Base-by-base conservation (phyloP, 1,139 yeast species). In the Saccharomyces hybrid region DNA sequence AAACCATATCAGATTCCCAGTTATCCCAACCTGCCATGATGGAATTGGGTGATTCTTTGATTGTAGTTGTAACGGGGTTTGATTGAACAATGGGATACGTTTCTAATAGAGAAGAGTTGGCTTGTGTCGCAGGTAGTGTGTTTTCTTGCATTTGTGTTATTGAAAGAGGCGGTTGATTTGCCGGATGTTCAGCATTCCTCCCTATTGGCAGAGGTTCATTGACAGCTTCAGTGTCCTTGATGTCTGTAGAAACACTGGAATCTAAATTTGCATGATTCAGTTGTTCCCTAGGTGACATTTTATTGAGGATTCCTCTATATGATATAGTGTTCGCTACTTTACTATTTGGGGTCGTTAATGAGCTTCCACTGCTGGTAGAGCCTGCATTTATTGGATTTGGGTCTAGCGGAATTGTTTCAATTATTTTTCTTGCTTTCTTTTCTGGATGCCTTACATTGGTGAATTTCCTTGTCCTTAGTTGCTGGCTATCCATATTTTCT, bases 351-450 rank as follows among this genome's bases (percentile, higher is more conserved):
- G 63, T 54, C 1, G 61, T 57, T 2, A 59, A 54, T 26, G 57
- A 58, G 31, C 63, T 60, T 56, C 64, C 56, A 53, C 61, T 58
- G 54, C 60, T 57, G 6, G 59, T 59, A 32, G 52, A 57, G 13
- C 67, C 59, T 0, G 75, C 71, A 53, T 66, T 68, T 41, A 86
- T 86, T 1, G 95, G 95, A 55, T 81, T 85, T 0, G 95, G 95
- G 67, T 87, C 95, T 60, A 87, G 73, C 3, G 95, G 95, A 58
- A 86, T 84, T 0, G 91, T 87, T 52, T 83, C 77, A 49, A 87
- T 86, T 57, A 87, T 84, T 65, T 78, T 80, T 60, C 93, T 75
- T 0, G 93, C 93, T 53, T 83, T 81, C 34, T 80, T 77, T 65
- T 84, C 93, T 0, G 88, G 88, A 63, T 84, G 78, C 48, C 75